Evolutionary conservation across 331 rosid species (phyloP).

Genomic region (Phaseolus coccineus): DNA sequence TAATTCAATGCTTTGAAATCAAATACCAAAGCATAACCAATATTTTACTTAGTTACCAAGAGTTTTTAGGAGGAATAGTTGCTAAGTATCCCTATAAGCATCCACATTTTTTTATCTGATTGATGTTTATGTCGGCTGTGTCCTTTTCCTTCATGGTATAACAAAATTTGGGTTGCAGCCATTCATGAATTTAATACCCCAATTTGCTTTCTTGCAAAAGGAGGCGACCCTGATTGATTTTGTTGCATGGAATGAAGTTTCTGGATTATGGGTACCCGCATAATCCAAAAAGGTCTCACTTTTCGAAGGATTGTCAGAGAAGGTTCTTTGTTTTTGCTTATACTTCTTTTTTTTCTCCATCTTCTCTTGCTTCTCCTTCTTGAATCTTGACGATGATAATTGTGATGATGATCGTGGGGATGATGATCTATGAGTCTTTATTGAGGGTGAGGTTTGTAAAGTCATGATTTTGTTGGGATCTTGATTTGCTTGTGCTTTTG

Average conservation of each 20-base stretch:
- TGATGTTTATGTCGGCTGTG: constrained; percentile 34
- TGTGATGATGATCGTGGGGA: neutral
- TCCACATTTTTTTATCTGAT: constrained; percentile 21
- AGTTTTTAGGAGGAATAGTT: neutral
- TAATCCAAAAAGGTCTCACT: constrained; percentile 41
- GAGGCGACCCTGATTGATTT: constrained; percentile 44
- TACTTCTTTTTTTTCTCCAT: constrained; percentile 24
- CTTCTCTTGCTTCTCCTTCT: neutral
- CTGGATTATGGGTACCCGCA: constrained; percentile 42
- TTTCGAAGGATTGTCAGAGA: constrained; percentile 44
- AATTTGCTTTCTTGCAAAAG: constrained; percentile 46
- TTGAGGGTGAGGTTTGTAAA: constrained; percentile 23
- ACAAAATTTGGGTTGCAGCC: neutral
- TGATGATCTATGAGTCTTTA: constrained; percentile 3
- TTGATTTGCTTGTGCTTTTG: constrained; percentile 59
- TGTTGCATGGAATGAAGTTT: constrained; percentile 44
- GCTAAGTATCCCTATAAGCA: neutral
- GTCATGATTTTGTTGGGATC: constrained; percentile 45
- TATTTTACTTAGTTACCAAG: neutral
- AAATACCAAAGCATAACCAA: constrained; percentile 8
- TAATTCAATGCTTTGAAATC: constrained; percentile 1
- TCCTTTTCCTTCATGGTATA: constrained; percentile 38
- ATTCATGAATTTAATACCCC: constrained; percentile 15
- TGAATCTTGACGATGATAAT: neutral
- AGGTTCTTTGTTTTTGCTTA: constrained; percentile 38